Percentiles rank a stretch among this genome's conserved stretches.
Conservation (phyloP, 306 rosid genomes). For the Pyrus betulifolia region DNA sequence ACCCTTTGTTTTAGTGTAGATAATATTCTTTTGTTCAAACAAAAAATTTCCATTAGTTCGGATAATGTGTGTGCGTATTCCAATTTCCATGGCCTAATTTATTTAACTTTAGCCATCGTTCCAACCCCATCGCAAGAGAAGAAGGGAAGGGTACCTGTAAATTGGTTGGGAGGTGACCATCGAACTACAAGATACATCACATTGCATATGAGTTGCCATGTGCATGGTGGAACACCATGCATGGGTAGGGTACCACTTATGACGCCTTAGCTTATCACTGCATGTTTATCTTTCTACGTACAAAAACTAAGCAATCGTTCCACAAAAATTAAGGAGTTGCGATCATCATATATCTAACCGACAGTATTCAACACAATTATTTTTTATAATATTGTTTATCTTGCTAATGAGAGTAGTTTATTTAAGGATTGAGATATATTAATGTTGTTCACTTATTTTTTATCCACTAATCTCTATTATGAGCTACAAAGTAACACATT, state of each 20-base stretch:
- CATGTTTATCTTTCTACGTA: neutral
- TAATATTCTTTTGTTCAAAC: too few relatives aligned
- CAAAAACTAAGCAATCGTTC: neutral
- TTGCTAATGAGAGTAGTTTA: too few relatives aligned
- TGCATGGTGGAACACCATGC: conserved; percentile 21
- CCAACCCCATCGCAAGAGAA: conserved; percentile 5
- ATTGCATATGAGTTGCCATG: conserved; percentile 41
- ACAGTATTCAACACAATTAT: neutral
- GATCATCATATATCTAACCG: neutral
- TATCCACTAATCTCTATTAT: too few relatives aligned
- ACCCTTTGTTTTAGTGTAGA: too few relatives aligned
- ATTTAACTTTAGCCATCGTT: conserved; percentile 15
- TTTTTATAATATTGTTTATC: too few relatives aligned
- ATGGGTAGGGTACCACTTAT: neutral
- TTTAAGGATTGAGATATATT: too few relatives aligned
- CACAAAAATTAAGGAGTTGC: neutral
- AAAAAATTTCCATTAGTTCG: too few relatives aligned
- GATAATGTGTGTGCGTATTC: neutral
- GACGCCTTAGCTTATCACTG: too few relatives aligned
- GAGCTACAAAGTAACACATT: too few relatives aligned
- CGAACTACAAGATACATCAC: conserved; percentile 3
- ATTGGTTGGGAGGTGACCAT: conserved; percentile 28
- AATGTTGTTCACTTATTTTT: too few relatives aligned
- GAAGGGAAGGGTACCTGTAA: neutral
- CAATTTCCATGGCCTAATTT: neutral